A percentile compares a stretch with the other conserved stretches of the same genome.
phyloP scores from a whole-genome alignment of 2,329 filamentous ascomycete genomes.

The Claviceps quebecensis region DNA sequence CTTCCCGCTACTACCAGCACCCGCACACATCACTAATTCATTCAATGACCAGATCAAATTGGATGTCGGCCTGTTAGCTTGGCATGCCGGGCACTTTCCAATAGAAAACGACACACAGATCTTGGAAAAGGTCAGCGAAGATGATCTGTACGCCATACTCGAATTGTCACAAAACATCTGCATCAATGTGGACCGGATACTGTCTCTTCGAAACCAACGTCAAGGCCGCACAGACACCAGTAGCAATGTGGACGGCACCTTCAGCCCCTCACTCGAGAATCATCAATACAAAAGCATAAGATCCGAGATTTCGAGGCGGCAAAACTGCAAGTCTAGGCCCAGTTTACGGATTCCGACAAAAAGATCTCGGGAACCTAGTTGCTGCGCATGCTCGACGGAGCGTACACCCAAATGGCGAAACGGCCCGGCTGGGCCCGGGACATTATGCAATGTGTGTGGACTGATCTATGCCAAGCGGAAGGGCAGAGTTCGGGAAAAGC shows the following conservation, averaged over 20 bases:
- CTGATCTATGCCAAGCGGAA: conserved; percentile 28
- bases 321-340: background rate
- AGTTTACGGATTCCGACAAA: background rate
- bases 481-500: conserved; percentile 2
- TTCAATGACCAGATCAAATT: conserved; percentile 5
- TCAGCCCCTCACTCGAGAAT: background rate
- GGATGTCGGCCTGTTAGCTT: conserved; percentile 6
- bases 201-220: conserved; percentile 6
- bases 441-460: conserved; percentile 61
- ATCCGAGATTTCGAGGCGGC: background rate
- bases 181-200: conserved; percentile 5
- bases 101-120: background rate
- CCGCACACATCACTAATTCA: background rate
- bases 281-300: background rate
- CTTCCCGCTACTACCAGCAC: background rate
- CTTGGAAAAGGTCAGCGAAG: conserved; percentile 4
- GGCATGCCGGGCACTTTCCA: conserved; percentile 7
- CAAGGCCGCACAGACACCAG: background rate
- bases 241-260: background rate
- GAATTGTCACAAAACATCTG: conserved; percentile 7
- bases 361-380: conserved; percentile 14
- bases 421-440: conserved; percentile 59
- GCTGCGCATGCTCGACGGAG: conserved; percentile 45
- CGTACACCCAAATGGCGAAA: conserved; percentile 66
- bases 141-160: conserved; percentile 6